Evolutionary conservation across 129 eudicot genomes (phyloP).

Genomic region (Chrysanthemum seticuspe): DNA sequence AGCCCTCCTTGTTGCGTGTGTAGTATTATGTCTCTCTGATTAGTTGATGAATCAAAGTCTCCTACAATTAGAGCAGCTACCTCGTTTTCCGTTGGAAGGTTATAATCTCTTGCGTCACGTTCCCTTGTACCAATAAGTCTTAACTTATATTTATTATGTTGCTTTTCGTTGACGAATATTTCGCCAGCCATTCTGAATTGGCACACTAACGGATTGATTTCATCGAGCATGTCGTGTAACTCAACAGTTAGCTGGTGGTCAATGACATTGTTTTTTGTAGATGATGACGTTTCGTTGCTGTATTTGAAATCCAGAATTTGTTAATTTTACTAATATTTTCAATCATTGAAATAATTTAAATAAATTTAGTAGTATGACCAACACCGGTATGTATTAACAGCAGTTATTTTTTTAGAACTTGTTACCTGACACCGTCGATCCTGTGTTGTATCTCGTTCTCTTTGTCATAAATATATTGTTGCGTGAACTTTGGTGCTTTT

Average conservation of each 20-base stretch:
- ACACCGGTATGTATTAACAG: not conserved
- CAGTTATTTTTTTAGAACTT: not conserved
- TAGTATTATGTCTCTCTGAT: not conserved
- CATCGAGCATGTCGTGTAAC: not conserved
- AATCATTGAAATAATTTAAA: not conserved
- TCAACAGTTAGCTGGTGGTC: not conserved
- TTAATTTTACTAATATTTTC: too few species aligned
- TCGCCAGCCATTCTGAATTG: not conserved
- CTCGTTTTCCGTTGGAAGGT: not conserved
- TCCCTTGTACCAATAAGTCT: not conserved
- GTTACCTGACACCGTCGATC: not conserved
- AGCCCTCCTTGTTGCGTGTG: not conserved
- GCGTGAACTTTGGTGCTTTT: not conserved
- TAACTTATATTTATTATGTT: not conserved
- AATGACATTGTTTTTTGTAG: not conserved
- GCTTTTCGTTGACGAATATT: not conserved
- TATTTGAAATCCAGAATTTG: not conserved
- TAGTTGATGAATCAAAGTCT: not conserved
- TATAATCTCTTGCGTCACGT: not conserved
- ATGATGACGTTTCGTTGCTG: not conserved
- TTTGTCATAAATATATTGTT: not conserved
- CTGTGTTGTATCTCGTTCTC: not conserved
- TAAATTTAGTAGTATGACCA: not conserved
- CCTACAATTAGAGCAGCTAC: not conserved
- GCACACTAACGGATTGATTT: not conserved